Evolutionary conservation across 352 stramenopile species (phyloP).

Genomic region (Stramenopiles sp.): DNA sequence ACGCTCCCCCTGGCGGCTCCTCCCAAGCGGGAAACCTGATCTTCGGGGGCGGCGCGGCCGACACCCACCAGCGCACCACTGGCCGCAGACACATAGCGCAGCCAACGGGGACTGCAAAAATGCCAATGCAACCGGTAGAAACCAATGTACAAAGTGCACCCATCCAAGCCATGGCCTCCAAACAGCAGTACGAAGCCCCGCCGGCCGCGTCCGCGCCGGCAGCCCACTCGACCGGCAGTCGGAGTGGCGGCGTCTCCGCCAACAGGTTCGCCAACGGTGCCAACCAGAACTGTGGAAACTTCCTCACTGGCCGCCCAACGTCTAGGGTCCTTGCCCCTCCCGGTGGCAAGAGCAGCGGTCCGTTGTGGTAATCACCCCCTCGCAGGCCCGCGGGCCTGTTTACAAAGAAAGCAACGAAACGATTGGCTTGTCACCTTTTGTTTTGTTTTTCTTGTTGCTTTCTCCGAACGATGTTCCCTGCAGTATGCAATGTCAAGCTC

Average conservation of each 20-base stretch:
- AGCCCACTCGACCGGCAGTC: no score
- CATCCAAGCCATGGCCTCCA: no score
- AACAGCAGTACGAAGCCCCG: no score
- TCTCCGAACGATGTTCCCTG: no score
- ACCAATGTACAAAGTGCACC: not conserved
- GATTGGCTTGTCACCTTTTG: no score
- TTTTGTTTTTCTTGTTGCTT: no score
- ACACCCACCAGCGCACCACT: constrained; percentile 15
- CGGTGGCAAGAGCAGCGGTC: constrained; percentile 46
- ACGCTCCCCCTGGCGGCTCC: constrained; percentile 24
- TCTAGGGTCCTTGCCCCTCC: constrained; percentile 62
- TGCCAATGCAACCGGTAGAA: not conserved
- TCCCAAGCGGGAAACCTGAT: constrained; percentile 21
- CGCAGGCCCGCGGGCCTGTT: no score
- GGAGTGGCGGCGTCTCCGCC: constrained; percentile 37
- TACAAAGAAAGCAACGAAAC: no score
- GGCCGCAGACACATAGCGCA: not conserved
- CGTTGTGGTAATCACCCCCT: no score
- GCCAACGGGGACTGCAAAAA: not conserved
- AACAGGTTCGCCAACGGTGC: constrained; percentile 51
- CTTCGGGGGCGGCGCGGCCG: constrained; percentile 19
- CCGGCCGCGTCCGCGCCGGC: no score
- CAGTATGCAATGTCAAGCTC: no score
- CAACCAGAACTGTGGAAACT: constrained; percentile 65
- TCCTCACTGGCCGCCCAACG: constrained; percentile 61